Conservation (phyloP, 2,329 filamentous ascomycete genomes). For the Cercospora nicotianae region DNA sequence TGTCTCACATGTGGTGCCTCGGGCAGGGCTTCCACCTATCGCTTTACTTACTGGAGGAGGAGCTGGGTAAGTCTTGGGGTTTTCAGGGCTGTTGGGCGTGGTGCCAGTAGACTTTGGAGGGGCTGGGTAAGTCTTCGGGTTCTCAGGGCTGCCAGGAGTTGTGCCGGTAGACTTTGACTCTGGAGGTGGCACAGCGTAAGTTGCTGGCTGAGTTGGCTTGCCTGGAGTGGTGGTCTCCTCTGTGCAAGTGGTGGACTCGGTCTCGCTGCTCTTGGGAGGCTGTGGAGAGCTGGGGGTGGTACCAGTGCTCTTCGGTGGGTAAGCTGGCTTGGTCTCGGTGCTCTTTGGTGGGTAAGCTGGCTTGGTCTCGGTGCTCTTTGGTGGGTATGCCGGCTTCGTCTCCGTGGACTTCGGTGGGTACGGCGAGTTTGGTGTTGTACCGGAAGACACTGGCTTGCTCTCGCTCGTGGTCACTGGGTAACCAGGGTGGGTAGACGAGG, state of each 20-base stretch:
- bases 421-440: neutral
- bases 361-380: neutral
- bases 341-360: neutral
- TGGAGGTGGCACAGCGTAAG: neutral
- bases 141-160: conserved; percentile 4
- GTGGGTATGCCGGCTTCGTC: neutral
- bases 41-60: neutral
- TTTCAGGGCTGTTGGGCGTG: too few species aligned
- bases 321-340: neutral
- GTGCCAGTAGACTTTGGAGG: neutral
- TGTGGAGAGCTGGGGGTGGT: neutral
- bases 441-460: neutral
- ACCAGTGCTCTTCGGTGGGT: neutral
- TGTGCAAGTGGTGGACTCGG: neutral
- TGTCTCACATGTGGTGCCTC: too few species aligned
- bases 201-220: neutral
- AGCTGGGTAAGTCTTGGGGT: neutral
- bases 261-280: neutral
- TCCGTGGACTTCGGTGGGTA: neutral
- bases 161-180: neutral
- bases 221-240: neutral
- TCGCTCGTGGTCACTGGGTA: conserved; percentile 5
- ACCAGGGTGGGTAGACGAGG: neutral
- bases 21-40: too few species aligned
- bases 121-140: neutral